Evolutionary conservation across 1,284 basidiomycete genomes (phyloP), one percentile per base, ranked within the genome.

Genomic region (Apiotrichum sp.): DNA sequence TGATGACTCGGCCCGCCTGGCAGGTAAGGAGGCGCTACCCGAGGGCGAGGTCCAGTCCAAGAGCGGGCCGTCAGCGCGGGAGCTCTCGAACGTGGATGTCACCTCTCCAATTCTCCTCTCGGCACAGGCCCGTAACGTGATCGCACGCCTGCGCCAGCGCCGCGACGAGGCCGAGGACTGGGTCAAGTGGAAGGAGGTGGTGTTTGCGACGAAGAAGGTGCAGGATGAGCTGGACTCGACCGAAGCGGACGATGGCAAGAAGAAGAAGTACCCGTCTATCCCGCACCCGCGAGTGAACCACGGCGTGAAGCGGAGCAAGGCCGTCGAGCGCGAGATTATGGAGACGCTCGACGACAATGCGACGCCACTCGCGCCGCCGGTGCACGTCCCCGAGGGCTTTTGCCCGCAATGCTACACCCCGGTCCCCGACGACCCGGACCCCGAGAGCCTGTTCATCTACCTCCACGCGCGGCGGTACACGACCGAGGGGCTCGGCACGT

Each of bases 121-220:
- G 7, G 78, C 81, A 4, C 86, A 93, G 70, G 89, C 89, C 9
- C 86, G 91, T n/a, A 81, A 80, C 5, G 80, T 95, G 22, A 95
- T 97, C 61, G 86, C 84, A 3, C 81, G 82, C n/a, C 73, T 97
- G 61, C 81, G 93, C 55, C 87, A 88, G 69, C 86, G 87, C 83
- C 91, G 93, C 84, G 92, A 97, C 72, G 88, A 91, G 77, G 83
- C 86, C 57, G 93, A 97, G 69, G 90, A 93, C 65, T 95, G 89
- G 88, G 84, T 89, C 54, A 75, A 76, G 71, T 74, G 72, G 72
- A 72, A 73, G 48, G 71, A 74, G 57, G 71, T 74, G 1, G 62
- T 74, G 2, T 74, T 66, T 58, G 61, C 55, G 22, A 61, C 65
- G 13, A 67, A 71, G 60, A 47, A 58, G 41, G 71, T 67, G 7